Evolutionary conservation across 257 asterid genomes (phyloP).

Genomic region (Plantago elongata): DNA sequence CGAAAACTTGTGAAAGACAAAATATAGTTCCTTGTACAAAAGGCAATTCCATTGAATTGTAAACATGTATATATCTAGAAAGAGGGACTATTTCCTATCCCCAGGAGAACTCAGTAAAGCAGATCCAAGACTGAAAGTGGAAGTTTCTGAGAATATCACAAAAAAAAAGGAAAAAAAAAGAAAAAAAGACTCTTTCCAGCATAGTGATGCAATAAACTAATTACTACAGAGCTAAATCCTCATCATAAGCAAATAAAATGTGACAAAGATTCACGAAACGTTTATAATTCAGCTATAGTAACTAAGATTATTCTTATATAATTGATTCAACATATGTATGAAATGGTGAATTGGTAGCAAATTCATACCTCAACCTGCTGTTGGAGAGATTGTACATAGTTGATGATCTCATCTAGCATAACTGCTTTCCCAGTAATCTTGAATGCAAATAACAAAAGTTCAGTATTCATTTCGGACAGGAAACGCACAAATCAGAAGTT

Average conservation of each 20-base stretch:
- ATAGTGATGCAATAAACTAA: no score
- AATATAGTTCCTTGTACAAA: background rate
- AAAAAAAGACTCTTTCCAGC: no score
- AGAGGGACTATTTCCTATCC: background rate
- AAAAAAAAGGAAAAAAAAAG: no score
- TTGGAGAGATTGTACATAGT: conserved; percentile 90
- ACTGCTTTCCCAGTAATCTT: conserved; percentile 97
- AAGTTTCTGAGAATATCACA: no score
- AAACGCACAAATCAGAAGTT: background rate
- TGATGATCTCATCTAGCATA: conserved; percentile 98
- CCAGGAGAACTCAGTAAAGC: no score
- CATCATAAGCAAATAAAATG: no score
- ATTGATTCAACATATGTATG: background rate
- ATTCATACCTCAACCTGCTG: conserved; percentile 88
- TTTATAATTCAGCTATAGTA: no score
- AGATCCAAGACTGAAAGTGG: no score
- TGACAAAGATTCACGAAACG: no score
- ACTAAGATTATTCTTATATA: no score
- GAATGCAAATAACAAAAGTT: background rate
- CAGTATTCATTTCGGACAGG: background rate
- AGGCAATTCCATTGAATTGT: background rate
- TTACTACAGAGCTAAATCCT: no score
- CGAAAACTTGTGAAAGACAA: background rate
- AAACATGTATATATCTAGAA: no score
- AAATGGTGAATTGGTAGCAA: background rate